phyloP scores from a whole-genome alignment of 2,329 filamentous ascomycete genomes.

The Niveomyces coronatus region DNA sequence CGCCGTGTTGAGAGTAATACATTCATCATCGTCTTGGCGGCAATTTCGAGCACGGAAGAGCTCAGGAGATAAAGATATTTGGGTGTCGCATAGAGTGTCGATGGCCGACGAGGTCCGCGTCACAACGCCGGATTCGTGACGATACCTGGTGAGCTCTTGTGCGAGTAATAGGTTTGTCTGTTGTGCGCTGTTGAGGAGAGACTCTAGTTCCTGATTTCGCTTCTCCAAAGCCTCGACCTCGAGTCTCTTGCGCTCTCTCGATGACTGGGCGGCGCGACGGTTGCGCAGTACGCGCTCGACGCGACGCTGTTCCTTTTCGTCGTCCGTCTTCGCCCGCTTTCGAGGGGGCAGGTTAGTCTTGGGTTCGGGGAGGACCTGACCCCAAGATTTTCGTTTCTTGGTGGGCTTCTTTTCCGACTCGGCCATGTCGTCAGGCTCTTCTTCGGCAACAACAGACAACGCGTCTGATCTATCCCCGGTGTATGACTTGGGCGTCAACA shows the following conservation, averaged over 20 bases:
- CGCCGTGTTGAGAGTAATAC: slow-evolving; percentile 26
- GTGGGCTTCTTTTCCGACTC: slow-evolving; percentile 55
- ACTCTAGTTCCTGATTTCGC: slow-evolving; percentile 61
- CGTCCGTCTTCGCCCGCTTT: slow-evolving; percentile 97
- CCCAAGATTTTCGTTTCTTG: slow-evolving; percentile 99
- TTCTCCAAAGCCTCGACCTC: slow-evolving; percentile 80
- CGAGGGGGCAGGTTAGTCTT: slow-evolving; percentile 93
- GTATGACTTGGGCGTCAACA: slow-evolving; percentile 38
- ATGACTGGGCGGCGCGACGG: slow-evolving; percentile 91
- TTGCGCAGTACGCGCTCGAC: slow-evolving; percentile 97
- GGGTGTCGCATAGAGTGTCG: slow-evolving; percentile 33
- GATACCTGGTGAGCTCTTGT: slow-evolving; percentile 40
- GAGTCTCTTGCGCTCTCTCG: slow-evolving; percentile 78
- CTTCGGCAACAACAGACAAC: slow-evolving; percentile 4
- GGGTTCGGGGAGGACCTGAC: slow-evolving; percentile 88
- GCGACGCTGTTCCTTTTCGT: slow-evolving; percentile 96
- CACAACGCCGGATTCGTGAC: slow-evolving; percentile 31
- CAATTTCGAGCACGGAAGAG: slow-evolving; percentile 42
- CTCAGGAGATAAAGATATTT: slow-evolving; percentile 47
- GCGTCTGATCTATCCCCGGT: slow-evolving; percentile 18
- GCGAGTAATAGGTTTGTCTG: slow-evolving; percentile 38
- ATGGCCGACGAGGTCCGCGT: slow-evolving; percentile 31
- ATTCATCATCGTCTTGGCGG: slow-evolving; percentile 20
- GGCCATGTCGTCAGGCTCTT: slow-evolving; percentile 12
- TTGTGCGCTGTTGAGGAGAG: slow-evolving; percentile 49